phyloP scores from a whole-genome alignment of 495 filamentous ascomycete species.

The Neurospora tetraspora region DNA sequence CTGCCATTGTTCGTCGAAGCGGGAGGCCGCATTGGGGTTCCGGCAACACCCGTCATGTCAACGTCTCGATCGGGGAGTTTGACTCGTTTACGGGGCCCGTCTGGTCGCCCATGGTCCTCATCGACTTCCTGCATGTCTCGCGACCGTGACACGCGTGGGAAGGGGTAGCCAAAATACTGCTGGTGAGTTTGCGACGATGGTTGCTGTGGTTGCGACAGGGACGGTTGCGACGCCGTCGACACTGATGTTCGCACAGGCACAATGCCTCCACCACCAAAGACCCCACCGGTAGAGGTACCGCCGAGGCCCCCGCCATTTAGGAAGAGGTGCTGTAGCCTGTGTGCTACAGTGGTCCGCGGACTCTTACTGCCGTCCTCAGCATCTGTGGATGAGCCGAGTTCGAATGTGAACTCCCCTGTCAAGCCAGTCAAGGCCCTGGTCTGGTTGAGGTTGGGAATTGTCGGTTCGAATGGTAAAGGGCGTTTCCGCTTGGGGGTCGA shows the following conservation, averaged over 20 bases:
- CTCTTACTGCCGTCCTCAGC: constrained; percentile 38
- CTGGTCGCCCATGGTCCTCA: background rate
- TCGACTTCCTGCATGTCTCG: constrained; percentile 21
- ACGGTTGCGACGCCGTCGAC: background rate
- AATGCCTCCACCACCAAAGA: constrained; percentile 21
- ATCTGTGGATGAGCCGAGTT: constrained; percentile 12
- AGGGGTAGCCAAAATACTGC: background rate
- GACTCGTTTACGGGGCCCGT: constrained; percentile 27
- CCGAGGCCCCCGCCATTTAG: constrained; percentile 37
- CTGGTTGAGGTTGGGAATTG: constrained; percentile 6
- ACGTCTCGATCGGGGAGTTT: constrained; percentile 18
- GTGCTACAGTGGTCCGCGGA: constrained; percentile 53
- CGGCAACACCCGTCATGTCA: constrained; percentile 9
- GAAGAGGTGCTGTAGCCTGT: constrained; percentile 51
- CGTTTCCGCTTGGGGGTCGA: background rate
- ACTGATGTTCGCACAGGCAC: constrained; percentile 12
- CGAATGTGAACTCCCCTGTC: constrained; percentile 28
- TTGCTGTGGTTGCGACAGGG: background rate
- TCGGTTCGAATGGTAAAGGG: background rate
- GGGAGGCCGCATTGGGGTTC: constrained; percentile 1
- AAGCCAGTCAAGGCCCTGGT: constrained; percentile 1
- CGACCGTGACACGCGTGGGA: background rate
- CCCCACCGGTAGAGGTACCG: constrained; percentile 12
- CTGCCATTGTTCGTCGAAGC: constrained; percentile 11
- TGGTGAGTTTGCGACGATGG: background rate